Evolutionary conservation across 257 asterid species (phyloP).

Genomic region (Catharanthus roseus): DNA sequence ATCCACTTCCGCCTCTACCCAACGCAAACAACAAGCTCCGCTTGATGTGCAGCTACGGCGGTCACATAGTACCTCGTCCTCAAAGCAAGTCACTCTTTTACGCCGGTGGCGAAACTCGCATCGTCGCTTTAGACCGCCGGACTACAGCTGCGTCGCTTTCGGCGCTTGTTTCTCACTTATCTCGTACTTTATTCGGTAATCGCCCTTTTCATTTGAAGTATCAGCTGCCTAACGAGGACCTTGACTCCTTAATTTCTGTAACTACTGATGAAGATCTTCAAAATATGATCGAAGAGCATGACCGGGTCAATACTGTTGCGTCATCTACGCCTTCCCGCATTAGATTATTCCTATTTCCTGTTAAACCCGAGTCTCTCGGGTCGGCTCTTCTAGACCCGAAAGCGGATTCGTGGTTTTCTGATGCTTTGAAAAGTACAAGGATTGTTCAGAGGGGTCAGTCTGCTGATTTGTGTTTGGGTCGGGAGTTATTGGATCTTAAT

Average conservation of each 20-base stretch:
- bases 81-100: conserved; percentile 63
- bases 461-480: conserved; percentile 42
- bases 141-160: conserved; percentile 46
- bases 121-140: conserved; percentile 76
- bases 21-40: conserved; percentile 50
- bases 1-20: conserved; percentile 33
- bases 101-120: conserved; percentile 81
- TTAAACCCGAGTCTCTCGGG: conserved; percentile 51
- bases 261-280: conserved; percentile 72
- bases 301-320: conserved; percentile 22
- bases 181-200: conserved; percentile 43
- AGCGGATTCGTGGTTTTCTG: conserved; percentile 72
- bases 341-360: conserved; percentile 66
- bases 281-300: conserved; percentile 86
- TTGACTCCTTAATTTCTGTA: conserved; percentile 73
- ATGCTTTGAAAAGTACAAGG: conserved; percentile 57
- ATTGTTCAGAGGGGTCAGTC: conserved; percentile 59
- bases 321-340: conserved; percentile 45
- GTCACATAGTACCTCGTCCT: conserved; percentile 81
- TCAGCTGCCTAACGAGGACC: conserved; percentile 75
- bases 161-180: conserved; percentile 46
- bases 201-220: conserved; percentile 71
- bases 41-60: conserved; percentile 91
- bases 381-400: conserved; percentile 54
- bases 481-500: conserved; percentile 33